Evolutionary conservation across 169 alveolate species (phyloP), one percentile per base, ranked within the genome.

Genomic region (Plasmodium yoelii): DNA sequence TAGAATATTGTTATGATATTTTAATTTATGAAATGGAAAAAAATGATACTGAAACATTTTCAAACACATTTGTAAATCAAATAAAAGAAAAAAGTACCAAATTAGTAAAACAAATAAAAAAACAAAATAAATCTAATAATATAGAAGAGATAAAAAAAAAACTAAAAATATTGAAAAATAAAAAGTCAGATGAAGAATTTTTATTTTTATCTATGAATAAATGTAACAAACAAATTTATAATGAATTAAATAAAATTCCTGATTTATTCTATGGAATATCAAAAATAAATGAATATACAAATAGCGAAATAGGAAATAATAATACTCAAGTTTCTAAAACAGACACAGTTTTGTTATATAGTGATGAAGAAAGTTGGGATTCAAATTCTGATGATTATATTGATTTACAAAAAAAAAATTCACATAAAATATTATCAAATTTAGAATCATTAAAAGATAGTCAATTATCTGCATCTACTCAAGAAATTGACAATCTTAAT

Each of bases 121-220:
- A 19, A 15, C 7, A 63, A 9, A 7, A 26, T 26, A 0, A 72
- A 8, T n/a, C 22, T 1, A 42, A 19, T 15, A 47, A 47, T 47
- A 13, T 73, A n/a, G 87, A 73, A 73, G 42, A 67, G 13, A 47
- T 82, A 53, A 67, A 34, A 67, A 68, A 82, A n/a, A 56, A 82
- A 7, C 55, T 82, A 67, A 47, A 82, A 69, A 9, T 19, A 10
- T 57, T 82, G 24, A 82, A 56, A 59, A 67, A 12, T 26, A 60
- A 82, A 26, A 82, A 82, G 26, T 82, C 90, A 9, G 15, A 67
- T 70, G 90, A 82, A 67, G 90, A 82, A 51, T 24, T 67, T 56
- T 22, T 82, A 13, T 82, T 15, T 60, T 39, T 82, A 22, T 49
- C 90, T 7, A 82, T 82, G 90, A 51, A 82, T 39, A 73, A 82